Evolutionary conservation across 116 monocot genomes (phyloP).

Genomic region (Posidonia oceanica): DNA sequence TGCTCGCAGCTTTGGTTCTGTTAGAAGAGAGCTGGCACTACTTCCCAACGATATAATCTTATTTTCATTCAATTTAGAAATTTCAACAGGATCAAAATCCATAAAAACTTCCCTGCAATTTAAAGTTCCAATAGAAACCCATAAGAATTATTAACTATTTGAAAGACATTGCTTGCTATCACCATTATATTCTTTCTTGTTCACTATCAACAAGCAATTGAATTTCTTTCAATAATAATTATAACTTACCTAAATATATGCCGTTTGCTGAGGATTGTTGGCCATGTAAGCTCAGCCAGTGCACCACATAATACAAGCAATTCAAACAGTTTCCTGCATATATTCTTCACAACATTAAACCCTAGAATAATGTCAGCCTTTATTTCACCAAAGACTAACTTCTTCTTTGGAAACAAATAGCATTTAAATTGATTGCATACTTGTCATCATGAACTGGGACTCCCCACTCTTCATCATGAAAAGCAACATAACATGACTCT

Average conservation of each 20-base stretch:
- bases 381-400: background rate
- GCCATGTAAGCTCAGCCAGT: slow-evolving; percentile 89
- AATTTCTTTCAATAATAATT: background rate
- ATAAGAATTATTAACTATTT: background rate
- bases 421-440: slow-evolving; percentile 16
- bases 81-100: slow-evolving; percentile 68
- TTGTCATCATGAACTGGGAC: slow-evolving; percentile 64
- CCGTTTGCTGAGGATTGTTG: slow-evolving; percentile 70
- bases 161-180: background rate
- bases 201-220: background rate
- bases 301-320: slow-evolving; percentile 79
- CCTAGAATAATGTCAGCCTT: slow-evolving; percentile 9
- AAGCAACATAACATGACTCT: slow-evolving; percentile 31
- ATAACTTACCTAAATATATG: slow-evolving; percentile 63
- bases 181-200: background rate
- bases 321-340: slow-evolving; percentile 86
- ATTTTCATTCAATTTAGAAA: slow-evolving; percentile 81
- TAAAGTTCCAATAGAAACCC: background rate
- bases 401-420: background rate
- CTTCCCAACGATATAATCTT: slow-evolving; percentile 62
- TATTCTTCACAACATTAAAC: slow-evolving; percentile 8
- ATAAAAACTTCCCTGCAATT: slow-evolving; percentile 75
- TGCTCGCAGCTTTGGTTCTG: slow-evolving; percentile 71
- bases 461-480: slow-evolving; percentile 75
- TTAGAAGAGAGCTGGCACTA: slow-evolving; percentile 55